Conservation (phyloP, 805 yeast species). For the Metschnikowia aberdeeniae region DNA sequence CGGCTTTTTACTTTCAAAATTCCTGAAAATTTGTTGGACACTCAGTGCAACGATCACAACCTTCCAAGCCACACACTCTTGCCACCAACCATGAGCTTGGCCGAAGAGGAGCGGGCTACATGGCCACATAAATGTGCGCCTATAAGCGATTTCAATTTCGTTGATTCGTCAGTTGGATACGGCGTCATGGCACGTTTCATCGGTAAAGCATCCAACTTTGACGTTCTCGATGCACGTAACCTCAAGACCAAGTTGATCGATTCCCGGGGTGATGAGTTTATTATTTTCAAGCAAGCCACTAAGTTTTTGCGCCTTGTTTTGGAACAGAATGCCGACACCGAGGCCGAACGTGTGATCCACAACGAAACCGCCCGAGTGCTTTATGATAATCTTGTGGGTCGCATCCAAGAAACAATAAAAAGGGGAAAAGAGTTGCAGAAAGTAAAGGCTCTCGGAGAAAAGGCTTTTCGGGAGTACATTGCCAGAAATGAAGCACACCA, state of each 20-base stretch:
- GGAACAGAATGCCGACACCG: conserved; percentile 14
- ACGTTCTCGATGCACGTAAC: conserved; percentile 23
- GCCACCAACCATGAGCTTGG: conserved; percentile 35
- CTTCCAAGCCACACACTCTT: conserved; percentile 29
- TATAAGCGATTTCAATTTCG: conserved; percentile 27
- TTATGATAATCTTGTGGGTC: conserved; percentile 21
- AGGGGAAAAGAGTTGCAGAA: conserved; percentile 21
- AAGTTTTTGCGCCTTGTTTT: conserved; percentile 27
- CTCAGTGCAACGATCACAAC: conserved; percentile 33
- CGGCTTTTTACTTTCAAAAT: conserved; percentile 40
- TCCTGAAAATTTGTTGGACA: conserved; percentile 34
- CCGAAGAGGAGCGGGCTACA: conserved; percentile 15
- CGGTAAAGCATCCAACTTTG: conserved; percentile 37
- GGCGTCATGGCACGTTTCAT: conserved; percentile 38
- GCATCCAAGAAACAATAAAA: conserved; percentile 27
- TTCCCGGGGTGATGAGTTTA: conserved; percentile 36
- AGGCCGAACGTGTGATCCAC: conserved; percentile 13
- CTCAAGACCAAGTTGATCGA: conserved; percentile 34
- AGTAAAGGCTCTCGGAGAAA: not conserved
- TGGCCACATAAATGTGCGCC: not conserved
- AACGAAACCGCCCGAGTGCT: conserved; percentile 13
- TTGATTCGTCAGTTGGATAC: conserved; percentile 33
- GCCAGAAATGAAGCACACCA: not conserved
- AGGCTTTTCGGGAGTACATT: not conserved
- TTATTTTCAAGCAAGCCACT: conserved; percentile 31